phyloP scores from a whole-genome alignment of 345 rosid genomes.

The Firmiana major region DNA sequence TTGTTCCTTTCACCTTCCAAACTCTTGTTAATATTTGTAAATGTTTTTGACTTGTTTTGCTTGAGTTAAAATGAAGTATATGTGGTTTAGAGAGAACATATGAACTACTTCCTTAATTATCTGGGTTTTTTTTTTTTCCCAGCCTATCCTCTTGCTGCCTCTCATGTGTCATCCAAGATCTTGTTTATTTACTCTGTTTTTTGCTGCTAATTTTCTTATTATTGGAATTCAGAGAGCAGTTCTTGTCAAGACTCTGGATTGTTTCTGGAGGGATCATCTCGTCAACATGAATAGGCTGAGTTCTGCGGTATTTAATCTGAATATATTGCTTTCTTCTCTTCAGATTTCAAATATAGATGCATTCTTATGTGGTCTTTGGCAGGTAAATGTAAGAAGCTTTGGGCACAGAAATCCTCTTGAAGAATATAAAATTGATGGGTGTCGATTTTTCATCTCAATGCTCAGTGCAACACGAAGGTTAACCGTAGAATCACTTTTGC shows the following conservation, averaged over 20 bases:
- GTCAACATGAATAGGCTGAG: conserved; percentile 90
- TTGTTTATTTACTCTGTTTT: neutral
- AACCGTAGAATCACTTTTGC: conserved; percentile 71
- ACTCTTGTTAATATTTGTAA: neutral
- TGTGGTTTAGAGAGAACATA: neutral
- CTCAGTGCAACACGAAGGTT: conserved; percentile 86
- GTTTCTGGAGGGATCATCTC: conserved; percentile 94
- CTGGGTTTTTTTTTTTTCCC: neutral
- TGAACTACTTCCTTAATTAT: neutral
- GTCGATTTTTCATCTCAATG: conserved; percentile 94
- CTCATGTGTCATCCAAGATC: conserved; percentile 1
- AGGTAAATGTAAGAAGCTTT: conserved; percentile 93
- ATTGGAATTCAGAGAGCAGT: conserved; percentile 64
- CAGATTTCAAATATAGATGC: conserved; percentile 6
- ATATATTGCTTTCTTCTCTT: conserved; percentile 5
- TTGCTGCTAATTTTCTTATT: conserved; percentile 4
- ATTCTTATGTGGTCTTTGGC: conserved; percentile 22
- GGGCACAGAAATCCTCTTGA: conserved; percentile 98
- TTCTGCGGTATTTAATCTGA: conserved; percentile 59
- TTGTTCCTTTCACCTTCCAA: neutral
- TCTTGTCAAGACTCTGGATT: conserved; percentile 79
- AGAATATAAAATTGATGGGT: conserved; percentile 96
- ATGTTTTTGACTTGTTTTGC: neutral
- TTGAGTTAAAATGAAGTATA: neutral
- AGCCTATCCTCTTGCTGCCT: neutral